Evolutionary conservation across 495 filamentous ascomycete species (phyloP).

Genomic region (Pseudotulostoma volvatum): DNA sequence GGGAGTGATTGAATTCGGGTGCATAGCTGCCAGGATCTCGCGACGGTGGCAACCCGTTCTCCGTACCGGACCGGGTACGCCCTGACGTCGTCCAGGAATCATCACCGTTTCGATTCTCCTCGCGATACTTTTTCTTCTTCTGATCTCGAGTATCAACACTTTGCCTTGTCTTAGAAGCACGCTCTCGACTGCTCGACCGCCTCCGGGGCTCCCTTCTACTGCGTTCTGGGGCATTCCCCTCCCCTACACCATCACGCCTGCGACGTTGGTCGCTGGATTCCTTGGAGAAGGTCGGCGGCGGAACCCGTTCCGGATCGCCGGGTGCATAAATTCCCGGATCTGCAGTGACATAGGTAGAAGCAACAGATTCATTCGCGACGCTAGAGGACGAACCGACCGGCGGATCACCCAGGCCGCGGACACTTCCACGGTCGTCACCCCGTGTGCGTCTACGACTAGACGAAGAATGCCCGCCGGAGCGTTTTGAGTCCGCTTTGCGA

Average conservation of each 20-base stretch:
- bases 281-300: too few relatives aligned
- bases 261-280: constrained; percentile 16
- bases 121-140: constrained; percentile 10
- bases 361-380: constrained; percentile 24
- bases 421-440: constrained; percentile 33
- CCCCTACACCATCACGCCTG: constrained; percentile 12
- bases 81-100: too few relatives aligned
- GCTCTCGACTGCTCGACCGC: constrained; percentile 19
- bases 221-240: constrained; percentile 17
- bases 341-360: constrained; percentile 39
- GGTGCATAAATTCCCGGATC: constrained; percentile 17
- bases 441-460: constrained; percentile 35
- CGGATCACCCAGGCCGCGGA: constrained; percentile 29
- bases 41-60: constrained; percentile 6
- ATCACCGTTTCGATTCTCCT: constrained; percentile 12
- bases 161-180: constrained; percentile 15
- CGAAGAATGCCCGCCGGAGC: constrained; percentile 12
- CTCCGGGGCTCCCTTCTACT: constrained; percentile 17
- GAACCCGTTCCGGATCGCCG: constrained; percentile 14
- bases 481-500: constrained; percentile 20
- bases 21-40: constrained; percentile 18
- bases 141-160: constrained; percentile 8
- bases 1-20: constrained; percentile 30
- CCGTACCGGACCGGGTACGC: constrained; percentile 19
- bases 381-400: constrained; percentile 20